Conservation (phyloP, 2,329 filamentous ascomycete genomes). For the Ascochyta lentis region DNA sequence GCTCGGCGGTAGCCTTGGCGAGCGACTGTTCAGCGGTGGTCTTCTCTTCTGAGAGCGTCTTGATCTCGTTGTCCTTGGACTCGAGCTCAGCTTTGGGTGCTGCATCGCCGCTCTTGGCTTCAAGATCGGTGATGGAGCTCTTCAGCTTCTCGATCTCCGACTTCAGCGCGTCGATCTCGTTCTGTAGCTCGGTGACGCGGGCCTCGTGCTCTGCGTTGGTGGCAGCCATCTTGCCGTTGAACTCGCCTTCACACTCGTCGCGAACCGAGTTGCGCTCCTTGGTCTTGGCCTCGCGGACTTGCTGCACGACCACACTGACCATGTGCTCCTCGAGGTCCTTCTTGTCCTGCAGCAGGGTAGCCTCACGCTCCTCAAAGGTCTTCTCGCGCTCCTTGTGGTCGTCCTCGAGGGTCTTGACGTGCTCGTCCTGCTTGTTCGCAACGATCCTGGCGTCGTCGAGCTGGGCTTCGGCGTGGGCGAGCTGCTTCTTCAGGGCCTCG, state of each 20-base stretch:
- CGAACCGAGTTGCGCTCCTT: constrained; percentile 46
- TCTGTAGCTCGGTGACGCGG: constrained; percentile 34
- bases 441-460: constrained; percentile 45
- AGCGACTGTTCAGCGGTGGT: constrained; percentile 26
- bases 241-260: constrained; percentile 45
- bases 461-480: constrained; percentile 38
- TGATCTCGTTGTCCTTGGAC: constrained; percentile 39
- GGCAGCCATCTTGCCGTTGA: constrained; percentile 36
- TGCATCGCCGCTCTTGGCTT: constrained; percentile 23
- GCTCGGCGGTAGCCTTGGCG: constrained; percentile 24
- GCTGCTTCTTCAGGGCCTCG: constrained; percentile 43
- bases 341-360: constrained; percentile 45
- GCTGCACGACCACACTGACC: constrained; percentile 51
- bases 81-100: constrained; percentile 35
- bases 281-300: constrained; percentile 49
- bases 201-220: constrained; percentile 28
- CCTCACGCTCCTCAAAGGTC: constrained; percentile 41
- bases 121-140: constrained; percentile 30
- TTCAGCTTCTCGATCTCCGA: constrained; percentile 40
- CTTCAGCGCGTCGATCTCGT: constrained; percentile 37
- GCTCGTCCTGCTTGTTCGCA: constrained; percentile 37
- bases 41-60: constrained; percentile 32
- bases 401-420: constrained; percentile 40
- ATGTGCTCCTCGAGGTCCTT: constrained; percentile 51
- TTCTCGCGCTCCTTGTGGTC: constrained; percentile 43